Base-by-base conservation (phyloP, 1,139 yeast genomes). In the Yamadazyma taylorii region DNA sequence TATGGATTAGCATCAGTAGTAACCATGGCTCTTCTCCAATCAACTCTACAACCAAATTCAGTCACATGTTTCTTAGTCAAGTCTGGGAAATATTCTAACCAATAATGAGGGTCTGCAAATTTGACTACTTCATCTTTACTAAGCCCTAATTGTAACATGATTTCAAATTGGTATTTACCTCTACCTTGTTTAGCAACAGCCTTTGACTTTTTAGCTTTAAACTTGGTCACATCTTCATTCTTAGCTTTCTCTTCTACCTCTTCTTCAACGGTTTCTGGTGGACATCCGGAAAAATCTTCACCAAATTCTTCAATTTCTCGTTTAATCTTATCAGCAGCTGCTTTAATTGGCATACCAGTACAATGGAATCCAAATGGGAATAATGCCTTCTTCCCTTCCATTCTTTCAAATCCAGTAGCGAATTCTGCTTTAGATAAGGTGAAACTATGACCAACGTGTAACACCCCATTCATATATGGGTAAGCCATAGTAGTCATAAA, bases 311-410 rank as follows among this genome's bases (percentile, higher is more conserved):
- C 97, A 42, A 90, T 75, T 72, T 92, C 98, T 63, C 98, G 80
- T 57, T 81, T 79, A 55, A 94, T 78, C 66, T 92, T 92, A 66
- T 92, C 99, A 34, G 99, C 98, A 56, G 96, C 79, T 13, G 98
- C 92, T 69, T 81, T 85, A 61, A 92, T 94, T 40, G 99, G 98
- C 97, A 92, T 85, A 73, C 99, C 99, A 31, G 98, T 92, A 76
- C 98, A 94, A 66, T 92, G 99, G 82, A 92, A 92, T 37, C 98
- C 99, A 44, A 94, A 75, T 36, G 99, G 98, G 69, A 88, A 92
- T 46, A 92, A 71, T 24, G 97, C 96, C 53, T 85, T 78, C 66
- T 85, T 88, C 48, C 97, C 97, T 56, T 78, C 75, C 92, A 94
- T 85, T 66, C 97, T 81, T 67, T 92, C 96, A 58, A 85, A 94